Evolutionary conservation across 805 yeast genomes (phyloP).

Genomic region (Komagataella phaffii): DNA sequence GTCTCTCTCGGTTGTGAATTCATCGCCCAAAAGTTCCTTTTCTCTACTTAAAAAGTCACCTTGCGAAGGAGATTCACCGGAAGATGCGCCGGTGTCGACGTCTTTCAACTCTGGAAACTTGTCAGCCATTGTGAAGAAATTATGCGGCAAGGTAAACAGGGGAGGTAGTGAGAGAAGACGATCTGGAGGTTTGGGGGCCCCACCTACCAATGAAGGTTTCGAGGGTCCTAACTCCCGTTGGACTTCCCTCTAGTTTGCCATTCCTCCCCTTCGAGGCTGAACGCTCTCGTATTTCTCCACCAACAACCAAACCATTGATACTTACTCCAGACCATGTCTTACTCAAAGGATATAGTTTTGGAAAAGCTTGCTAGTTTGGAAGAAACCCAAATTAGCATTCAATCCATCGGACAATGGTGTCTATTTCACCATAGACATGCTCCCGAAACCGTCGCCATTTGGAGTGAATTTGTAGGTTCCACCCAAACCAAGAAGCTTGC

Average conservation of each 20-base stretch:
- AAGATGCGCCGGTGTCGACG: slow-evolving; percentile 17
- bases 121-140: slow-evolving; percentile 39
- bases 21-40: slow-evolving; percentile 55
- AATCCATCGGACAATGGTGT: slow-evolving; percentile 59
- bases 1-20: slow-evolving; percentile 56
- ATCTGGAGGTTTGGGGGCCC: neutral
- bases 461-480: slow-evolving; percentile 27
- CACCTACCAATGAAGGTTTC: neutral
- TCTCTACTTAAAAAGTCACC: slow-evolving; percentile 59
- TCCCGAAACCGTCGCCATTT: slow-evolving; percentile 32
- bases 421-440: slow-evolving; percentile 55
- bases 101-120: slow-evolving; percentile 63
- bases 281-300: neutral
- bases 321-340: slow-evolving; percentile 25
- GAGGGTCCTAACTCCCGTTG: neutral
- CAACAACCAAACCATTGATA: neutral
- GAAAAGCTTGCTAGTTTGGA: slow-evolving; percentile 31
- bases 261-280: neutral
- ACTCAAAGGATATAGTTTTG: slow-evolving; percentile 32
- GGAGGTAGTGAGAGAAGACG: neutral
- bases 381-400: slow-evolving; percentile 63
- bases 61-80: slow-evolving; percentile 19
- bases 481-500: slow-evolving; percentile 33
- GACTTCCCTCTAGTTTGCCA: neutral
- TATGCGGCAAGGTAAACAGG: neutral